phyloP scores from a whole-genome alignment of 1,139 yeast genomes.

The Yamadazyma songkhlaensis region DNA sequence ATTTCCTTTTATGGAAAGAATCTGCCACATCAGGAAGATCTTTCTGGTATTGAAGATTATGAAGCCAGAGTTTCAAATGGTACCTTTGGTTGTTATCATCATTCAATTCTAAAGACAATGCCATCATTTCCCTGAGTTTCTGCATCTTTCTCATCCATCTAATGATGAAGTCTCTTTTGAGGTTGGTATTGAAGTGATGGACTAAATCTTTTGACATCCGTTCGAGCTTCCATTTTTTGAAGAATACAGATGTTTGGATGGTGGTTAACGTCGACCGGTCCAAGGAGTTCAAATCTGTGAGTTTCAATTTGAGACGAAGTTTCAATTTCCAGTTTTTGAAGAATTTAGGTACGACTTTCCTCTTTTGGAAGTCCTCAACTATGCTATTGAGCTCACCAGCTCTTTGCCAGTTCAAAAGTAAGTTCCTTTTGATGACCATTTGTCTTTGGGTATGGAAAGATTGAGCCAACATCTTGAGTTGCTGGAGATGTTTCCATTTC shows the following conservation, averaged over 20 bases:
- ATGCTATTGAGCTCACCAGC: conserved; percentile 2
- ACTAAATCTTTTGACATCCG: not conserved
- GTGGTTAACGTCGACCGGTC: not conserved
- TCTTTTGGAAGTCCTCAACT: conserved; percentile 14
- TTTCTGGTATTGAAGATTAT: conserved; percentile 4
- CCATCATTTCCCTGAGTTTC: not conserved
- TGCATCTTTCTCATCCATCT: not conserved
- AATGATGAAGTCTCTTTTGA: not conserved
- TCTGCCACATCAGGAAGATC: conserved; percentile 8
- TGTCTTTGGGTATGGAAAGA: conserved; percentile 6
- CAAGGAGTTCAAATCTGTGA: not conserved
- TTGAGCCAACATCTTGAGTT: conserved; percentile 5
- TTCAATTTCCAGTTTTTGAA: conserved; percentile 17
- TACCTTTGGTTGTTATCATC: not conserved
- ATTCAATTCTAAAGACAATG: not conserved
- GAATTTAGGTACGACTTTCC: conserved; percentile 3
- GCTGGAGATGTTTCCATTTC: conserved; percentile 12
- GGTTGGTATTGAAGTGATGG: not conserved
- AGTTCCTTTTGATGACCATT: conserved; percentile 5
- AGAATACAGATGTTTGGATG: not conserved
- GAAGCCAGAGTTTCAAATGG: conserved; percentile 5
- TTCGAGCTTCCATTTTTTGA: conserved; percentile 5
- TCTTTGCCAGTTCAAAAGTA: conserved; percentile 14
- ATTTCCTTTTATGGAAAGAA: conserved; percentile 8
- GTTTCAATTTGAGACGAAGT: conserved; percentile 1